These are phyloP conservation scores for Candida silvatica DNA, from an alignment of 805 yeast genomes.

Conservation along the genomic window DNA sequence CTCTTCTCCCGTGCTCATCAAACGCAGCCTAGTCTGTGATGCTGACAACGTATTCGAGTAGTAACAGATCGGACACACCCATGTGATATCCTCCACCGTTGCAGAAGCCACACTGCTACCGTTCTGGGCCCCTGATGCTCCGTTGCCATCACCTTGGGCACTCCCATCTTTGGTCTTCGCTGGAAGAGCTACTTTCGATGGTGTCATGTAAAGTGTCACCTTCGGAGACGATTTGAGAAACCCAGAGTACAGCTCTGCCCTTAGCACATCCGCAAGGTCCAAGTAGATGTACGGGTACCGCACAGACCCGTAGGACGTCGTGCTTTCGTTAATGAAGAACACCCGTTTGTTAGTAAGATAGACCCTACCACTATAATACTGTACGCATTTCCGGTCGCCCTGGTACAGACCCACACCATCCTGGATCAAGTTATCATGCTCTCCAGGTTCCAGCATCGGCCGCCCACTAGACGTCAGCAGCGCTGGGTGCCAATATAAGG, in stretches of 20 bases:
- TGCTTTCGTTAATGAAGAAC: constrained; percentile 46
- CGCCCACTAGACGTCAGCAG: constrained; percentile 23
- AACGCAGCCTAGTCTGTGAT: constrained; percentile 7
- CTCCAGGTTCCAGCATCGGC: constrained; percentile 24
- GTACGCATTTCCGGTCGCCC: constrained; percentile 54
- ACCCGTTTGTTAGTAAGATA: constrained; percentile 70
- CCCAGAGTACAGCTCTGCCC: constrained; percentile 29
- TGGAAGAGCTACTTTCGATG: background rate
- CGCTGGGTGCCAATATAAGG: constrained; percentile 15
- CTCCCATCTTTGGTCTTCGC: too few species aligned
- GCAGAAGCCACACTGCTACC: too few species aligned
- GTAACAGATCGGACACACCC: constrained; percentile 93
- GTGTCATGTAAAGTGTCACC: constrained; percentile 29
- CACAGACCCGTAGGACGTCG: background rate
- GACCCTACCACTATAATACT: constrained; percentile 66
- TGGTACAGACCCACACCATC: constrained; percentile 68
- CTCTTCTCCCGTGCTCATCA: constrained; percentile 5
- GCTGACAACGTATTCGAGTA: constrained; percentile 42
- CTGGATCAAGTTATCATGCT: constrained; percentile 44
- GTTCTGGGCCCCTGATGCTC: too few species aligned
- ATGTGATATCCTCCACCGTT: constrained; percentile 25
- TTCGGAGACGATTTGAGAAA: constrained; percentile 78
- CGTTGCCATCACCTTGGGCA: too few species aligned
- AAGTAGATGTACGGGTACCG: constrained; percentile 6
- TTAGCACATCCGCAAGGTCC: constrained; percentile 13